Base-by-base conservation (phyloP, 2,329 filamentous ascomycete genomes). In the Spiromastix sp. region DNA sequence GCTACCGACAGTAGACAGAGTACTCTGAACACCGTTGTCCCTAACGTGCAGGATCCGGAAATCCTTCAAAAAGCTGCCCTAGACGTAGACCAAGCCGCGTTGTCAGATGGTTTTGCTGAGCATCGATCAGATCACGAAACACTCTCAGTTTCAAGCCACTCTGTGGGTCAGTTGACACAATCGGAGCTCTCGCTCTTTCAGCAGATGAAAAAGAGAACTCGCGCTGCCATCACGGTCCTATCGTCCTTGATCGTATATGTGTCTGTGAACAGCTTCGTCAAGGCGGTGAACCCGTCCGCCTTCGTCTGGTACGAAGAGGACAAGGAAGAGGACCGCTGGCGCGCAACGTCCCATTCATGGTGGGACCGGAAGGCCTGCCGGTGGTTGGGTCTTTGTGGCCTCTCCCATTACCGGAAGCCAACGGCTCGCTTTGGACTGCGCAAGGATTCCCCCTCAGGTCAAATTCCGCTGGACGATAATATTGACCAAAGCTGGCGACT, bases 301-400 rank as follows among this genome's bases (percentile, higher is more conserved):
- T 74, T 72, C 38, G 66, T 70, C 40, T 64, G 60, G 60, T 68
- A 68, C 22, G 73, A 74, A 33, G 77, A 79, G 57, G 68, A 71
- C 32, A 61, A 66, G 34, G 74, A 78, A 45, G 79, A 85, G 52
- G 61, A 63, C 39, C 63, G 59, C 45, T 89, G 82, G 82, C 74
- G 87, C 31, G 67, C 73, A 30, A 79, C 72, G 12, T 84, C 81
- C 10, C 75, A 75, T 24, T 79, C 78, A 49, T 87, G 80, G 72
- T 56, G 79, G 40, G 82, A 87, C 56, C 71, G 81, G 20, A 85
- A 85, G 51, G 66, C 76, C 5, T 93, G 86, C 55, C 74, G 76
- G 30, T 93, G 81, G 80, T 61, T 93, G 27, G 72, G 81, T 21
- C 57, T 93, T 18, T 94, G 86, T 53, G 85, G 85, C 16, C 56